A percentile compares a stretch with the other conserved stretches of the same genome.
phyloP scores from a whole-genome alignment of 208 protist genomes.

The Histomonas meleagridis region DNA sequence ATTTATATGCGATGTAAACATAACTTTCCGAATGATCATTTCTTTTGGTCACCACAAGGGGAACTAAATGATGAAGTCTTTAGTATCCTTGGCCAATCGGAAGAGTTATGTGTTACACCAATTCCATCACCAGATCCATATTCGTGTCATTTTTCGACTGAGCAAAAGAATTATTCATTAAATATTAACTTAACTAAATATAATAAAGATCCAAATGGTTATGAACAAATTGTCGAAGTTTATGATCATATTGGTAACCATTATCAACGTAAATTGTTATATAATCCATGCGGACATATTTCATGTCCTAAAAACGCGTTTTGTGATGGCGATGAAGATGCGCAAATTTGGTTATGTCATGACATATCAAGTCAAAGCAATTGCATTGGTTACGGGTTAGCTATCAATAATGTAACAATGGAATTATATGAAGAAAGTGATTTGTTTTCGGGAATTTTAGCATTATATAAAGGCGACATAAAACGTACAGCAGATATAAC shows the following conservation, averaged over 20 bases:
- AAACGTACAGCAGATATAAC: neutral
- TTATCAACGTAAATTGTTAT: neutral
- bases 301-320: neutral
- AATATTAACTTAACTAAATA: neutral
- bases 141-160: too few species aligned
- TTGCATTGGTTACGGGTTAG: neutral
- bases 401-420: neutral
- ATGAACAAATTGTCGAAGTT: neutral
- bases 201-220: neutral
- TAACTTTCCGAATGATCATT: neutral
- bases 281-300: neutral
- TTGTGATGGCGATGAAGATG: neutral
- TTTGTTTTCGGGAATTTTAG: neutral
- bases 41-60: neutral
- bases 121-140: neutral
- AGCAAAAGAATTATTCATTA: neutral
- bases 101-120: neutral
- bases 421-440: neutral
- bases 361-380: neutral
- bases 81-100: neutral
- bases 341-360: neutral
- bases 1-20: too few species aligned
- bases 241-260: too few species aligned
- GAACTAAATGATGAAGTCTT: neutral
- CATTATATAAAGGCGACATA: neutral